Percentiles rank a stretch among this genome's conserved stretches.
Conservation (phyloP, 768 basidiomycete genomes). For the Phylloporus sp. region DNA sequence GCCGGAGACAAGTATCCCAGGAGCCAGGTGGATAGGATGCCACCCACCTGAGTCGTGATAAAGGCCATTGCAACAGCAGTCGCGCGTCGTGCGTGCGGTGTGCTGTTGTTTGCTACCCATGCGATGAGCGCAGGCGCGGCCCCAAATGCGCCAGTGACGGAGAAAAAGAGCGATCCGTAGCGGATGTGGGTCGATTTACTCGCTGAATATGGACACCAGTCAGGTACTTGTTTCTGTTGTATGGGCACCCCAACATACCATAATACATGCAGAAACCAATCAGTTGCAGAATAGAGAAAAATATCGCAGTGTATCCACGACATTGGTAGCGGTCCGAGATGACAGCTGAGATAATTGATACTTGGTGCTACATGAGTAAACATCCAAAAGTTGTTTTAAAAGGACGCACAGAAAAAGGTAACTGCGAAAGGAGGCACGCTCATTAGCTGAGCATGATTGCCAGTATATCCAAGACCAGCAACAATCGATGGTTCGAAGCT, state of each 20-base stretch:
- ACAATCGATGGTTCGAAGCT: constrained; percentile 73
- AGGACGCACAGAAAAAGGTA: constrained; percentile 43
- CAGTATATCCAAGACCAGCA: constrained; percentile 51
- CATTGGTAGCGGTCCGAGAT: constrained; percentile 51
- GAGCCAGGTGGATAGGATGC: constrained; percentile 62
- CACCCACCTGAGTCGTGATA: constrained; percentile 52
- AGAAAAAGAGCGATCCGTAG: constrained; percentile 58
- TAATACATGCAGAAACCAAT: constrained; percentile 18
- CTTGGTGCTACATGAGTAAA: constrained; percentile 18
- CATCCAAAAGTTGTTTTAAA: neutral
- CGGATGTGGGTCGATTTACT: constrained; percentile 36
- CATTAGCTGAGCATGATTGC: constrained; percentile 54
- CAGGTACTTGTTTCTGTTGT: neutral
- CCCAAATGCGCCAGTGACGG: constrained; percentile 47
- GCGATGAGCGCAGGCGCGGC: constrained; percentile 48
- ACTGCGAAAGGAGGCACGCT: constrained; percentile 52
- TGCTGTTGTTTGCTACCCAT: constrained; percentile 61
- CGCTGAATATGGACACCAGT: constrained; percentile 5
- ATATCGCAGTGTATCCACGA: constrained; percentile 45
- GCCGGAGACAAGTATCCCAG: constrained; percentile 46
- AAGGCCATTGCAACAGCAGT: constrained; percentile 54
- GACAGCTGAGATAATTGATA: constrained; percentile 37
- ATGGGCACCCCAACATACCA: neutral
- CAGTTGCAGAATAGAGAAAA: constrained; percentile 41
- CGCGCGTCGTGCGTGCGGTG: constrained; percentile 53